Percentiles rank a stretch among this genome's conserved stretches.
Evolutionary conservation across 164 flowering plant species (phyloP).

Genomic region (Vitis vinifera): ASM3070453v1 NC_081818.1:29886501-29887000

Average conservation of each 20-base stretch:
- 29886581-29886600: slow-evolving; percentile 82
- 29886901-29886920: slow-evolving; percentile 79
- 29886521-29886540: slow-evolving; percentile 62
- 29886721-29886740: slow-evolving; percentile 73
- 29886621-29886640: slow-evolving; percentile 56
- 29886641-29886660: slow-evolving; percentile 51
- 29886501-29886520: slow-evolving; percentile 58
- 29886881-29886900: slow-evolving; percentile 74
- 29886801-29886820: slow-evolving; percentile 81
- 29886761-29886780: slow-evolving; percentile 74
- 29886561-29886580: slow-evolving; percentile 87
- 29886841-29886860: slow-evolving; percentile 82
- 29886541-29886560: slow-evolving; percentile 72
- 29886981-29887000: not conserved
- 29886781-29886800: slow-evolving; percentile 75
- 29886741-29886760: slow-evolving; percentile 64
- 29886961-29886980: not conserved
- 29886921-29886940: slow-evolving; percentile 72
- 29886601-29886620: slow-evolving; percentile 50
- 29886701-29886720: slow-evolving; percentile 82
- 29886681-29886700: slow-evolving; percentile 68
- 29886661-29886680: slow-evolving; percentile 69
- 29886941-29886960: slow-evolving; percentile 47
- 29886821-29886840: slow-evolving; percentile 92
- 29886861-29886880: slow-evolving; percentile 84